A percentile compares a stretch with the other conserved stretches of the same genome.
Conservation (phyloP, 108 stramenopile species). For the Bacterosira constricta region DNA sequence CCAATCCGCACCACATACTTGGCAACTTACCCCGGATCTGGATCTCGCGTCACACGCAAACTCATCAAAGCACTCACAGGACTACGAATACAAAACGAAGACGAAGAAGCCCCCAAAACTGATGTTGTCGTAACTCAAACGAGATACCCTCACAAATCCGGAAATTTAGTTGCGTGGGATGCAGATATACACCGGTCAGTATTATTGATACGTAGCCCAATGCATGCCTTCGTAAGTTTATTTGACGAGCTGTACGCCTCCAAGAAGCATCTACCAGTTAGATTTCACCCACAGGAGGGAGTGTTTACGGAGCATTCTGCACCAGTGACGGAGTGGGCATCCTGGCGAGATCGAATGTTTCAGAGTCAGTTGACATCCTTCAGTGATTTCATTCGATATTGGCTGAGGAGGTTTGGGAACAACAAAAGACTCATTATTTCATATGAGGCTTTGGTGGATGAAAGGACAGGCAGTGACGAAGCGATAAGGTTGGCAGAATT, state of each 20-base stretch:
- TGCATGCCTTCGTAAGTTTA: slow-evolving; percentile 4
- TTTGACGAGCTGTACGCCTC: slow-evolving; percentile 10
- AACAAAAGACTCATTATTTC: slow-evolving; percentile 3
- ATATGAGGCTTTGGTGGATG: slow-evolving; percentile 9
- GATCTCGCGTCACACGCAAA: not conserved
- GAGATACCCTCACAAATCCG: slow-evolving; percentile 13
- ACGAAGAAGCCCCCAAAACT: not conserved
- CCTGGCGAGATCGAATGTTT: slow-evolving; percentile 23
- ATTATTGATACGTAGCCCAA: slow-evolving; percentile 13
- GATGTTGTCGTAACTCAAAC: slow-evolving; percentile 4
- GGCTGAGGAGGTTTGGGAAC: not conserved
- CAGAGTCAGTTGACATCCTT: not conserved
- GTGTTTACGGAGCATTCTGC: not conserved
- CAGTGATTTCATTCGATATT: slow-evolving; percentile 15
- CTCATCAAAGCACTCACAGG: slow-evolving; percentile 2
- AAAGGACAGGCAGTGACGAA: slow-evolving; percentile 4
- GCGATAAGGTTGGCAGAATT: slow-evolving; percentile 2
- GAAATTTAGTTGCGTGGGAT: not conserved
- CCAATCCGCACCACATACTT: slow-evolving; percentile 16
- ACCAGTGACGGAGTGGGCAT: slow-evolving; percentile 15
- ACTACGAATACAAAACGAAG: not conserved
- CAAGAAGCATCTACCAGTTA: slow-evolving; percentile 17
- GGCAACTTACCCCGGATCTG: slow-evolving; percentile 17
- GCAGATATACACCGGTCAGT: not conserved
- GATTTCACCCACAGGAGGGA: slow-evolving; percentile 5